Evolutionary conservation across 2,329 filamentous ascomycete species (phyloP), one percentile per base, ranked within the genome.

Genomic region (Alternaria solani): DNA sequence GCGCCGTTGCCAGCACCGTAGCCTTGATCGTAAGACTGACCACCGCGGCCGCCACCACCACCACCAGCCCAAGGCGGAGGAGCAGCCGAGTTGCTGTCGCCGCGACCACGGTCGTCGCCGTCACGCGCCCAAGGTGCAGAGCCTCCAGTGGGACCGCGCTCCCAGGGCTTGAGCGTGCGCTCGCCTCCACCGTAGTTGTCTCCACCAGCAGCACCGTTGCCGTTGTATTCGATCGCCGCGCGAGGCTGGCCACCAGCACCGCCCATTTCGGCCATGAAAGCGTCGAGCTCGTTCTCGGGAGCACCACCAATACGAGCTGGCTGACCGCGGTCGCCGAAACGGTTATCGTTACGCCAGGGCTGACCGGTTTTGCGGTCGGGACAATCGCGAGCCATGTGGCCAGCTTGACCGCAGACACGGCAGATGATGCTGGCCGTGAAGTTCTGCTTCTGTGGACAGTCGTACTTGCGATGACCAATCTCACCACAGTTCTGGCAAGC

Each of bases 381-480:
- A 87, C 95, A 99, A 82, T 99, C 95, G 71, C 94, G 90, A 69
- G 94, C 95, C 93, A 99, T 97, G 74, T 99, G 95, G 20, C 95
- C 95, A 67, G 95, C 94, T 78, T 98, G 97, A 70, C 95, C 95
- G 82, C 95, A 99, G 72, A 97, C 91, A 73, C 94, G 94, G 82
- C 95, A 99, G 77, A 99, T 98, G 78, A 99, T 98, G 81, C 93
- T 98, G 73, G 95, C 94, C n/a, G 95, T 99, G 82, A 91, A 98
- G 82, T 99, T 99, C 78, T 94, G 92, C 80, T 95, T 92, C 82
- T 99, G 93, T 14, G 95, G 95, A 73, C 95, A 99, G 78, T 99
- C 95, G 79, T 97, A 98, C 82, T 99, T 99, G 81, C 95, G 91
- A 81, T 99, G 95, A 62, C 95, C 95, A 67, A 99, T 99, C 86